Evolutionary conservation across 345 rosid genomes (phyloP), one percentile per base, ranked within the genome.

Genomic region (Brassica napus): DNA sequence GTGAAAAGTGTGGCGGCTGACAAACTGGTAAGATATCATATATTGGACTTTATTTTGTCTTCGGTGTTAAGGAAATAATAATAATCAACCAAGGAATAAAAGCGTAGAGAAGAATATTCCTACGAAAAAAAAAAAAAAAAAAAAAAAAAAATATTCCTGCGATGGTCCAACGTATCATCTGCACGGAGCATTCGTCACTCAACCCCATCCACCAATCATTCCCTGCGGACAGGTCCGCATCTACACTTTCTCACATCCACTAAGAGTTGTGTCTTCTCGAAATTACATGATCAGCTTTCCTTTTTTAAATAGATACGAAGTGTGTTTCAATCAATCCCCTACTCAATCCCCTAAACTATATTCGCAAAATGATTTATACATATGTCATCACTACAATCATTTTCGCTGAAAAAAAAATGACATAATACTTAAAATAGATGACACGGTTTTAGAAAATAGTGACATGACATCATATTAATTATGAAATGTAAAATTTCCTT

Each of bases 131-230:
- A n/a, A n/a, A n/a, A n/a, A n/a, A n/a, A n/a, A n/a, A n/a, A n/a
- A n/a, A n/a, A n/a, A n/a, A n/a, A n/a, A n/a, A n/a, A n/a, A n/a
- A n/a, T n/a, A n/a, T n/a, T n/a, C n/a, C n/a, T n/a, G n/a, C n/a
- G 30, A 39, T 57, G 72, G 71, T 72, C 77, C 35, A 37, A 78
- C 81, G 77, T 66, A 78, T 68, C 81, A 78, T 72, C 60, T 55
- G 77, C 81, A 65, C 72, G 72, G 44, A 65, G 16, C 67, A 72
- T 65, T 8, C 59, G 71, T 78, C 72, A 78, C 81, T 64, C 81
- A 55, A 71, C 77, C 76, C 47, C 32, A 70, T 57, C 71, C 72
- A 71, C 49, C 76, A 4, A 61, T 78, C 37, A 78, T 78, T 49
- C 58, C 26, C 23, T 63, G 32, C 23, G 75, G 64, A 23, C 55